Evolutionary conservation across 2,329 filamentous ascomycete genomes (phyloP), one percentile per base, ranked within the genome.

Genomic region (Aspergillus ibericus): DNA sequence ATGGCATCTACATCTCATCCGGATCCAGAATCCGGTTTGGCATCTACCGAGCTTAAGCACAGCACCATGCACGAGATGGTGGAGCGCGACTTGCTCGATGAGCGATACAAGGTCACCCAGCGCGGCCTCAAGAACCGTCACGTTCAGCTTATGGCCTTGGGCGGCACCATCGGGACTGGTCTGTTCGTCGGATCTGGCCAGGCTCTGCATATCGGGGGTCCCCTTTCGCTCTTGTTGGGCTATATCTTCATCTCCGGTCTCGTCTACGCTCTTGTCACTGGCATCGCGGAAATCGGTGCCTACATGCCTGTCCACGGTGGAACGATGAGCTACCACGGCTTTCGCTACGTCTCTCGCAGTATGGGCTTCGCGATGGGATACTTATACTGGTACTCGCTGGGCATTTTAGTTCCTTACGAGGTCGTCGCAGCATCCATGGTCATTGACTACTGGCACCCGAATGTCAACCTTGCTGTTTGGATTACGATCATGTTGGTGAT

Each of bases 401-500:
- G 78, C 0, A 80, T 82, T 29, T 68, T 80, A 36, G 75, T 82
- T 0, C 79, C 77, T 49, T 82, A 84, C 58, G 87, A 90, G 72
- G 86, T 89, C 60, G 85, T 84, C 0, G 87, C 87, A 7, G 85
- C 86, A 12, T 82, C 83, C 40, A 81, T 88, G n/a, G 79, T 90
- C 29, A 86, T 89, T 59, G 75, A 84, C 59, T 88, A 84, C 69
- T 90, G 87, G 87, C 66, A 75, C 10, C 70, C 75, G 4, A 66
- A 67, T 16, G 73, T 80, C 50, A 75, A 78, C 42, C 71, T 79
- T 6, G 77, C 76, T 1, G 77, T 78, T 5, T 82, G 80, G 80
- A 81, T 82, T 53, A 83, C 83, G 3, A 82, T 86, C 60, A 76
- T 86, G 61, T 80, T 90, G 61, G 73, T 85, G 3, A 78, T 89